Evolutionary conservation across 1,284 basidiomycete genomes (phyloP).

Genomic region (Ceratobasidium sp.): DNA sequence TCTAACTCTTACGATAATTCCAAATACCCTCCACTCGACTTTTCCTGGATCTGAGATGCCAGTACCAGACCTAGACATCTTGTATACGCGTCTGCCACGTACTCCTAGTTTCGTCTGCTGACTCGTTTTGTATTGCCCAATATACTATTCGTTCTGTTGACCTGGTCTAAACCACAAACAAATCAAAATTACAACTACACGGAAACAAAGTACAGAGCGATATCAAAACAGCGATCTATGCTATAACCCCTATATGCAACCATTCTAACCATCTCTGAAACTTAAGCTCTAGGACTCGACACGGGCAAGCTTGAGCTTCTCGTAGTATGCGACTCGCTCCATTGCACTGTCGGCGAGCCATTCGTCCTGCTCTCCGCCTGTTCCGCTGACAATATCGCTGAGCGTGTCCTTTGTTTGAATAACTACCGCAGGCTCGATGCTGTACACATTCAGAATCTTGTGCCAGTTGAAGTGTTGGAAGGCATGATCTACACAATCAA

Average conservation of each 20-base stretch:
- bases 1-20: conserved; percentile 6
- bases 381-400: conserved; percentile 55
- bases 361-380: conserved; percentile 54
- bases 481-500: conserved; percentile 56
- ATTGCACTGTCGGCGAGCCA: conserved; percentile 56
- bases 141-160: conserved; percentile 44
- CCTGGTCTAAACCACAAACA: neutral
- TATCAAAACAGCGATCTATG: conserved; percentile 18
- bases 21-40: conserved; percentile 21
- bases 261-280: neutral
- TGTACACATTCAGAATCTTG: conserved; percentile 54
- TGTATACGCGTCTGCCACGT: conserved; percentile 33
- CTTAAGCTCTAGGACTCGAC: neutral
- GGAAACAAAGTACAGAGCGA: neutral
- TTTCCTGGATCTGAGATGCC: conserved; percentile 18
- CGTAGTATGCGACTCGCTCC: conserved; percentile 52
- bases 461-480: conserved; percentile 55
- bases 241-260: neutral
- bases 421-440: conserved; percentile 56
- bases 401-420: conserved; percentile 56
- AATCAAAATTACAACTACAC: conserved; percentile 17
- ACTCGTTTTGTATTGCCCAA: conserved; percentile 26
- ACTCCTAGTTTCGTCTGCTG: conserved; percentile 11
- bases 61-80: conserved; percentile 35
- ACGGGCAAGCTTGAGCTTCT: conserved; percentile 11